phyloP scores from a whole-genome alignment of 2,329 filamentous ascomycete species.

The Tolypocladium pustulatum region DNA sequence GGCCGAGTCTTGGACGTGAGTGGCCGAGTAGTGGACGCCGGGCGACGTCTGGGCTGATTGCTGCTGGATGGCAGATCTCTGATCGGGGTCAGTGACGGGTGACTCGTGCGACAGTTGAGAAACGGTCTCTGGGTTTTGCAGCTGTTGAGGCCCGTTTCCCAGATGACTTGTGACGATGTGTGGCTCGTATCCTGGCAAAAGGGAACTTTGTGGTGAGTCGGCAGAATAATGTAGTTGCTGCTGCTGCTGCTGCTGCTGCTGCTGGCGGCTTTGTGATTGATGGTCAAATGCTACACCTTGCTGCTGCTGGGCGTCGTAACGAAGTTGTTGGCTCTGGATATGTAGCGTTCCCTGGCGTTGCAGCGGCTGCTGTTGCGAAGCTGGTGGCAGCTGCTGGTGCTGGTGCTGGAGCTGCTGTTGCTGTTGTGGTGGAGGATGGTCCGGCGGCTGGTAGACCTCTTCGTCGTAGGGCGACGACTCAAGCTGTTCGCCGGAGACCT shows the following conservation, averaged over 20 bases:
- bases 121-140: conserved; percentile 45
- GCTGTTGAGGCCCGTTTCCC: conserved; percentile 18
- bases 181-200: conserved; percentile 25
- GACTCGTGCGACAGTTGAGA: conserved; percentile 56
- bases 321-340: conserved; percentile 24
- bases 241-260: conserved; percentile 17
- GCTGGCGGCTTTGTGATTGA: conserved; percentile 22
- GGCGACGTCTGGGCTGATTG: conserved; percentile 34
- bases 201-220: conserved; percentile 9
- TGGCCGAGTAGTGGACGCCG: conserved; percentile 24
- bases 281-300: conserved; percentile 15
- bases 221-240: conserved; percentile 13
- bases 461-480: conserved; percentile 38
- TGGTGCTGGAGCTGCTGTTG: conserved; percentile 25
- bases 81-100: conserved; percentile 38
- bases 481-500: conserved; percentile 30
- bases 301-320: conserved; percentile 13
- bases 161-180: conserved; percentile 24
- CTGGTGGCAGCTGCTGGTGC: conserved; percentile 9
- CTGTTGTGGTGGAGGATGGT: conserved; percentile 12
- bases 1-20: conserved; percentile 24
- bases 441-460: conserved; percentile 22
- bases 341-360: conserved; percentile 11
- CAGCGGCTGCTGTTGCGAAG: conserved; percentile 11
- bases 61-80: conserved; percentile 28